Conservation (phyloP, 2,329 filamentous ascomycete species). For the Podosphaera fusca region DNA sequence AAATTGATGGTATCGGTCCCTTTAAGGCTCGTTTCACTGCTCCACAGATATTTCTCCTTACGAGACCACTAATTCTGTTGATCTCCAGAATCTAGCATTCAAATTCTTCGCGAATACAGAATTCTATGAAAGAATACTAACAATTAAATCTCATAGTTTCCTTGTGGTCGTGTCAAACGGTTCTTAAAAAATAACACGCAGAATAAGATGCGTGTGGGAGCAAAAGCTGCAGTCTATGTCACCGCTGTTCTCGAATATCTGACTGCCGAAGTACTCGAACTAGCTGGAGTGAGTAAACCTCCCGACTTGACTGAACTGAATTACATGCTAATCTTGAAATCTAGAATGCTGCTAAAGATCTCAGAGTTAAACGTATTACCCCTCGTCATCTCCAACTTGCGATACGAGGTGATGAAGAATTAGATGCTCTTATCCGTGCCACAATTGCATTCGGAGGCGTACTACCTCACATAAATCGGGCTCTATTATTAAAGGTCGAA, state of each 20-base stretch:
- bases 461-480: constrained; percentile 94
- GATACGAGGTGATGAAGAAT: constrained; percentile 93
- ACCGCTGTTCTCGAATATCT: constrained; percentile 96
- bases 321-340: constrained; percentile 4
- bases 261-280: constrained; percentile 90
- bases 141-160: constrained; percentile 41
- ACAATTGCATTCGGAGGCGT: constrained; percentile 98
- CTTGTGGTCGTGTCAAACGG: constrained; percentile 98
- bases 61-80: constrained; percentile 4
- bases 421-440: constrained; percentile 89
- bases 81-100: neutral
- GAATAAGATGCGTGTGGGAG: constrained; percentile 98
- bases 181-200: constrained; percentile 98
- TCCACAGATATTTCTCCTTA: constrained; percentile 4
- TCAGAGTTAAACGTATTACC: constrained; percentile 99
- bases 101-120: neutral
- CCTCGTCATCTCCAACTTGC: constrained; percentile 93
- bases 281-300: constrained; percentile 51
- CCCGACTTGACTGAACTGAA: constrained; percentile 1
- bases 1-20: too few relatives aligned
- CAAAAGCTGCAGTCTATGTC: constrained; percentile 94
- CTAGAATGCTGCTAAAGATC: constrained; percentile 90
- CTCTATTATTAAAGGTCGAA: constrained; percentile 83
- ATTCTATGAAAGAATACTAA: constrained; percentile 10
- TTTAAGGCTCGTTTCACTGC: too few relatives aligned